Conservation (phyloP, 1,284 basidiomycete genomes). For the Papiliotrema fonsecae region DNA sequence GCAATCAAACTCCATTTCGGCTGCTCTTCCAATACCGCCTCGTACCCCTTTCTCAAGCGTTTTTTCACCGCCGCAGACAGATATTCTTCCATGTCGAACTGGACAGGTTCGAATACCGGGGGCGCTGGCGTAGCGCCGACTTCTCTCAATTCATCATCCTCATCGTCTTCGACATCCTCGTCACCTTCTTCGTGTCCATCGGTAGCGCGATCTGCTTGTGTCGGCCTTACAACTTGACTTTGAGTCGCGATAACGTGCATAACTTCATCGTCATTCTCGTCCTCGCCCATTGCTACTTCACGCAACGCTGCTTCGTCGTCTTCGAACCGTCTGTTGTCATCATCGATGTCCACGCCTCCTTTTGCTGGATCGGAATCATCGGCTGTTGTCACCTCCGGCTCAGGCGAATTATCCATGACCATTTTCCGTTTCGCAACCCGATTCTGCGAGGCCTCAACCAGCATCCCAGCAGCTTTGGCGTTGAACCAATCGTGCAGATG, state of each 20-base stretch:
- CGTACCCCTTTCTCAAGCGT: conserved; percentile 74
- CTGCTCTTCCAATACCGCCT: conserved; percentile 84
- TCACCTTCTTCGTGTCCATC: conserved; percentile 16
- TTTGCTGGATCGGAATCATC: conserved; percentile 17
- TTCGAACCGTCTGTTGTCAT: conserved; percentile 18
- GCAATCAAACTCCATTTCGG: conserved; percentile 90
- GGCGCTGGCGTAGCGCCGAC: conserved; percentile 46
- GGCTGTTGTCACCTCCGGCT: conserved; percentile 6
- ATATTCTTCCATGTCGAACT: conserved; percentile 30
- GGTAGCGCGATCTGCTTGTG: neutral
- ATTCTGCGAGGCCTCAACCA: conserved; percentile 57
- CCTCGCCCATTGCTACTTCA: conserved; percentile 19
- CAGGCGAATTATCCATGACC: conserved; percentile 31
- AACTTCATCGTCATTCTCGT: conserved; percentile 36
- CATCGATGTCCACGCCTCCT: neutral
- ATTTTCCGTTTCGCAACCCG: conserved; percentile 28
- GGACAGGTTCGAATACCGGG: conserved; percentile 36
- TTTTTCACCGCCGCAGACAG: conserved; percentile 30
- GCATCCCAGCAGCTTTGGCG: conserved; percentile 70
- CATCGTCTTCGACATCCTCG: conserved; percentile 6
- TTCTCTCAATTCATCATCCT: conserved; percentile 22
- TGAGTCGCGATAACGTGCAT: conserved; percentile 44
- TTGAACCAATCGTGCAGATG: conserved; percentile 47
- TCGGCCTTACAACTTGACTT: conserved; percentile 29
- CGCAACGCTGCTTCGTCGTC: conserved; percentile 43